These are phyloP conservation scores for Alternaria triticina DNA, from an alignment of 2,329 filamentous ascomycete species.

Conservation along the genomic window DNA sequence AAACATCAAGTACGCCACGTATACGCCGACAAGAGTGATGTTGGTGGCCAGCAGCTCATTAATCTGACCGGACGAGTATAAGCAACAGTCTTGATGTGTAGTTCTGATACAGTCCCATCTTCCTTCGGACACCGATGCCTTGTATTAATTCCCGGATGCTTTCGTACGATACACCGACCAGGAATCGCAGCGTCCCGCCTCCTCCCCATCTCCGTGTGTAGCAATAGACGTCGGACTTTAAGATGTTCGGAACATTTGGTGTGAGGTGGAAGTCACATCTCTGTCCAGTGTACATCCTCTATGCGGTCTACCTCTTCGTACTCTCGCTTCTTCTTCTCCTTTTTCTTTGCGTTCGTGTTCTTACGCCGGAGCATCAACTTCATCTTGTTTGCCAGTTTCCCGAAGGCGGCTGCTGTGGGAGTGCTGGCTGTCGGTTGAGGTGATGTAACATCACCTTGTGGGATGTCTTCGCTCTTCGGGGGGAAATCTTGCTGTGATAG, in stretches of 20 bases:
- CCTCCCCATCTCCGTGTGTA: background rate
- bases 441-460: constrained; percentile 13
- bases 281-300: constrained; percentile 46
- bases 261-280: constrained; percentile 31
- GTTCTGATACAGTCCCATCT: background rate
- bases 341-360: constrained; percentile 31
- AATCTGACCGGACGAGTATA: background rate
- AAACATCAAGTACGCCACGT: background rate
- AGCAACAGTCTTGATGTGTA: background rate
- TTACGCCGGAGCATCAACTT: constrained; percentile 38
- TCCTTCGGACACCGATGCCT: background rate
- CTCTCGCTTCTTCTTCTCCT: constrained; percentile 31
- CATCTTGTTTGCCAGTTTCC: constrained; percentile 39
- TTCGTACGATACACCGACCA: background rate
- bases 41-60: constrained; percentile 9
- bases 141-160: background rate
- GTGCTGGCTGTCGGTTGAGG: constrained; percentile 16
- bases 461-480: constrained; percentile 20
- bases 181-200: background rate
- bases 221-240: background rate
- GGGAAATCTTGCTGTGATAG: constrained; percentile 20
- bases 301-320: constrained; percentile 38
- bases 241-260: background rate
- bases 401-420: constrained; percentile 28
- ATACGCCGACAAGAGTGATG: constrained; percentile 7